Evolutionary conservation across 1,139 yeast genomes (phyloP), one percentile per base, ranked within the genome.

Genomic region (Geotrichum aggregatum): DNA sequence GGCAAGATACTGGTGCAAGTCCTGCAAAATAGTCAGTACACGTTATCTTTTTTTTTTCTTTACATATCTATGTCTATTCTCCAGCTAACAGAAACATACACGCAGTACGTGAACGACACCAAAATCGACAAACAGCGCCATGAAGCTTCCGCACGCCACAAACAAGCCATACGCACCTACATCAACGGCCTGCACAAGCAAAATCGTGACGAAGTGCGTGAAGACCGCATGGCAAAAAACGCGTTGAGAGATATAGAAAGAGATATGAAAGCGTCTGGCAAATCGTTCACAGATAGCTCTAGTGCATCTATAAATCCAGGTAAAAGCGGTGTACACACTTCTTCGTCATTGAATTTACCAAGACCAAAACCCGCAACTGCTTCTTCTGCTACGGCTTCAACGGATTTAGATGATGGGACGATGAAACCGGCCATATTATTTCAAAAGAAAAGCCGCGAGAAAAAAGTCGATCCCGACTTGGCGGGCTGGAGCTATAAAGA

Each of bases 71-170:
- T n/a, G n/a, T n/a, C n/a, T n/a, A n/a, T n/a, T n/a, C n/a, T 38
- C 8, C 22, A 24, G 14, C 11, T 50, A 24, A 1, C 31, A 11
- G 11, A 34, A 39, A 28, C 34, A 22, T 30, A n/a, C 16, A 3
- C 33, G 6, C 46, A 74, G 76, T 75, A 73, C 59, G 73, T 75
- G 8, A 74, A 70, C 34, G 77, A 74, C 52, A 68, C 75, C 34
- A 69, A 69, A 52, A 58, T 72, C 18, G 68, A 72, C 3, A 65
- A 68, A 42, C 55, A 65, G 14, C 69, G 66, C 45, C 79, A 76
- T 60, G 77, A 74, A 51, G 59, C 63, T 6, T 69, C 76, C 0
- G 54, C 62, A 6, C 68, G 66, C 42, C 79, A 76, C 56, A 69
- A 67, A 55, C 41, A 54, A 1, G 62, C 65, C 2, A 57, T 68